Evolutionary conservation across 1,284 basidiomycete species (phyloP).

Genomic region (Lentinula novae-zelandiae): DNA sequence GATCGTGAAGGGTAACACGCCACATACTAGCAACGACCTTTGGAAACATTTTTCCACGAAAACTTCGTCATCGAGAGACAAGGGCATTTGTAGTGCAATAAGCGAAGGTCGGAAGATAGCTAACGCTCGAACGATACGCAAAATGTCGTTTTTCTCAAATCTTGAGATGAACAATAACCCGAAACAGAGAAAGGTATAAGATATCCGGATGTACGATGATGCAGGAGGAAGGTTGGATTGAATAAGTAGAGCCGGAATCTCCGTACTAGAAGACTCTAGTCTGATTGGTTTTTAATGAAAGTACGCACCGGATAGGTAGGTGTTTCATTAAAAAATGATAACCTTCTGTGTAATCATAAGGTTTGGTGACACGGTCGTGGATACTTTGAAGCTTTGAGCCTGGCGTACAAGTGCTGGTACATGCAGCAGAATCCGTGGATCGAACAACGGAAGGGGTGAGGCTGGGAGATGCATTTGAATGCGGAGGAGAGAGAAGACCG

Average conservation of each 20-base stretch:
- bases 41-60: slow-evolving; percentile 97
- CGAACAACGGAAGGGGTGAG: slow-evolving; percentile 24
- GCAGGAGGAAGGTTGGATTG: slow-evolving; percentile 6
- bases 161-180: slow-evolving; percentile 37
- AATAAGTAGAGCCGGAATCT: slow-evolving; percentile 41
- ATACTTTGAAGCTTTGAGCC: slow-evolving; percentile 57
- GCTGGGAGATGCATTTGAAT: slow-evolving; percentile 35
- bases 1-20: slow-evolving; percentile 4
- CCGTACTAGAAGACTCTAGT: slow-evolving; percentile 30
- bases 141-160: slow-evolving; percentile 93
- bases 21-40: slow-evolving; percentile 80
- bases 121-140: slow-evolving; percentile 91
- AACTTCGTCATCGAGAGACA: slow-evolving; percentile 89
- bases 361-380: slow-evolving; percentile 71
- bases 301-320: slow-evolving; percentile 74
- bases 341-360: slow-evolving; percentile 90
- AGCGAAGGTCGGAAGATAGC: slow-evolving; percentile 94
- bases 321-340: slow-evolving; percentile 95
- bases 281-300: slow-evolving; percentile 26
- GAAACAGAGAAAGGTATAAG: slow-evolving; percentile 11
- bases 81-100: slow-evolving; percentile 94
- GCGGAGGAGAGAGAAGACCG: slow-evolving; percentile 39
- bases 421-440: slow-evolving; percentile 22
- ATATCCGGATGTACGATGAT: slow-evolving; percentile 9
- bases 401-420: slow-evolving; percentile 19